Conservation (phyloP, 768 basidiomycete genomes). For the Boletus speciosus region DNA sequence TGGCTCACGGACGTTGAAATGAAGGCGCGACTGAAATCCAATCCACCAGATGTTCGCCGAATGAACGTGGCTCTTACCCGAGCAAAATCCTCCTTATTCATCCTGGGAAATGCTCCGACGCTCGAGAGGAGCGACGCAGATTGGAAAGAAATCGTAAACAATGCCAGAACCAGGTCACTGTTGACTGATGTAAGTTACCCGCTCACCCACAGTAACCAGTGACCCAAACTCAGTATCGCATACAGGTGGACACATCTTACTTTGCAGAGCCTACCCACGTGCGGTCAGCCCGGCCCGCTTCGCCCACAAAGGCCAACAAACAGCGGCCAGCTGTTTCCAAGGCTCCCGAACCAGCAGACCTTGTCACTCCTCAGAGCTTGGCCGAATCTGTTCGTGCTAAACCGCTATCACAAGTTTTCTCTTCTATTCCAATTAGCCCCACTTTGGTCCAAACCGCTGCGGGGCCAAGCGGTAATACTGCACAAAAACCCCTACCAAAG, state of each 20-base stretch:
- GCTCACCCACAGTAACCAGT: neutral
- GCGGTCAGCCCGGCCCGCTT: constrained; percentile 14
- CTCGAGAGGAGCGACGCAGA: constrained; percentile 79
- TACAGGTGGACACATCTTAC: constrained; percentile 34
- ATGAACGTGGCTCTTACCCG: constrained; percentile 99
- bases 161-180: constrained; percentile 65
- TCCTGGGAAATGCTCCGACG: constrained; percentile 87
- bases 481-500: constrained; percentile 17
- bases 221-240: neutral
- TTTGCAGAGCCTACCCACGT: constrained; percentile 33
- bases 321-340: constrained; percentile 13
- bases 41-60: constrained; percentile 61
- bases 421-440: neutral
- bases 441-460: neutral
- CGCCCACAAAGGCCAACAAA: constrained; percentile 23
- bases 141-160: constrained; percentile 75
- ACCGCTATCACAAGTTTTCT: constrained; percentile 13
- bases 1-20: constrained; percentile 2
- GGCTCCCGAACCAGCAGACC: constrained; percentile 29
- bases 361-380: constrained; percentile 39
- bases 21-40: constrained; percentile 1
- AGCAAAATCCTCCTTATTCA: constrained; percentile 89
- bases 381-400: constrained; percentile 28
- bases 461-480: constrained; percentile 6
- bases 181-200: constrained; percentile 53